phyloP scores from a whole-genome alignment of 2,329 filamentous ascomycete species.

The Mycocentrospora acerina region DNA sequence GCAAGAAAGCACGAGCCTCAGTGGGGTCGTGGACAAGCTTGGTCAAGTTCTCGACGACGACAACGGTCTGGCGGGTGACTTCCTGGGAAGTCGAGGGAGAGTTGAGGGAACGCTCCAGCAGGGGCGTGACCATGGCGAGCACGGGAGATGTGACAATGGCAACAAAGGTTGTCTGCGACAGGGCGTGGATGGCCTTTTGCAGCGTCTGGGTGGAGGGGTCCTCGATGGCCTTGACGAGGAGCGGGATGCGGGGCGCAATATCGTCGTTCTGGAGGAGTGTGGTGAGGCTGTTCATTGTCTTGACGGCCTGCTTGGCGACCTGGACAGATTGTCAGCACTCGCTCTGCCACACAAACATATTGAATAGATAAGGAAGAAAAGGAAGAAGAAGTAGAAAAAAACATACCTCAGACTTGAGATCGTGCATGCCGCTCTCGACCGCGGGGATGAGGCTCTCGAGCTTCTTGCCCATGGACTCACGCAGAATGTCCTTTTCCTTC shows the following conservation, averaged over 20 bases:
- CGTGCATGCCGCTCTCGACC: conserved; percentile 92
- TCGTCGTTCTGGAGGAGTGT: conserved; percentile 95
- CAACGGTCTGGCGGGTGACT: conserved; percentile 90
- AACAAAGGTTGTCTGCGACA: conserved; percentile 98
- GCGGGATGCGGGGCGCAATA: conserved; percentile 85
- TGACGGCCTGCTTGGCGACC: conserved; percentile 79
- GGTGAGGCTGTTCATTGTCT: conserved; percentile 89
- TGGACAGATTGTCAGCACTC: conserved; percentile 22
- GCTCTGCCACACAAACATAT: background rate
- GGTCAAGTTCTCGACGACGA: conserved; percentile 96
- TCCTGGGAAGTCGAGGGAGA: conserved; percentile 89
- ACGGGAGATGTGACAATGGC: conserved; percentile 94
- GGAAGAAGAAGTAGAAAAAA: too few species aligned
- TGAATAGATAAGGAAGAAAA: conserved; percentile 42
- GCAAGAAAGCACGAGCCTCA: conserved; percentile 91
- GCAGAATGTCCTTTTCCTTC: conserved; percentile 81
- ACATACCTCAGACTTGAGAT: conserved; percentile 75
- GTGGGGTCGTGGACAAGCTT: conserved; percentile 96
- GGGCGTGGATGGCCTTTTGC: conserved; percentile 93
- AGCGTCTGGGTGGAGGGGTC: conserved; percentile 84
- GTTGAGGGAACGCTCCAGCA: conserved; percentile 92
- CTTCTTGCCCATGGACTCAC: conserved; percentile 86
- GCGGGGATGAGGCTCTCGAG: conserved; percentile 86
- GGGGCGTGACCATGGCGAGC: conserved; percentile 87
- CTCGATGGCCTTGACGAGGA: conserved; percentile 93